phyloP scores from a whole-genome alignment of 192 early-diverging fungal species.

The Podochytrium sp. region DNA sequence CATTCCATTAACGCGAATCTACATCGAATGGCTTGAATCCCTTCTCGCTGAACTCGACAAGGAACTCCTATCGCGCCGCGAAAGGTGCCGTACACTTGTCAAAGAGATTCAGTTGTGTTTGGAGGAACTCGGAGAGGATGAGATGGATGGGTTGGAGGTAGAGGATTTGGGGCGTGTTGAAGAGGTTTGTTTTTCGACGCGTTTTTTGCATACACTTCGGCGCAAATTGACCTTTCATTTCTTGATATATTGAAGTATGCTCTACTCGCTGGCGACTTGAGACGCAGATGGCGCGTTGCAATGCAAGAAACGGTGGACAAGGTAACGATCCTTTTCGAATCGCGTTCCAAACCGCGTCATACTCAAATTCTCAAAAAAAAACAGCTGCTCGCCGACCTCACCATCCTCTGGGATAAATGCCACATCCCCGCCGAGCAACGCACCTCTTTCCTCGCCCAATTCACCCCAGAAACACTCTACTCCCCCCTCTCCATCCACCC shows the following conservation, averaged over 20 bases:
- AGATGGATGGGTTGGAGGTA: slow-evolving; percentile 2
- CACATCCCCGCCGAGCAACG: slow-evolving; percentile 27
- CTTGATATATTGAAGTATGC: slow-evolving; percentile 28
- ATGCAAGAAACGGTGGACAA: slow-evolving; percentile 43
- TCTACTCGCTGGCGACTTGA: slow-evolving; percentile 33
- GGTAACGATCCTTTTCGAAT: slow-evolving; percentile 19
- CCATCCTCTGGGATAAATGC: slow-evolving; percentile 44
- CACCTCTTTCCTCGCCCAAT: slow-evolving; percentile 7
- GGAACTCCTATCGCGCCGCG: neutral
- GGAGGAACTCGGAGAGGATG: slow-evolving; percentile 33
- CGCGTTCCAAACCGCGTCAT: too few species aligned
- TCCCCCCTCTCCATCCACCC: slow-evolving; percentile 26
- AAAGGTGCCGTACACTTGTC: neutral
- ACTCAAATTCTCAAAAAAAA: neutral
- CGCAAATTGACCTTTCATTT: neutral
- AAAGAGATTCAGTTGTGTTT: slow-evolving; percentile 42
- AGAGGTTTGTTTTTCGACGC: slow-evolving; percentile 13
- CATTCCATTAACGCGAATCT: slow-evolving; percentile 7
- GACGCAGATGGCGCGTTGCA: slow-evolving; percentile 31
- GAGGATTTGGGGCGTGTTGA: slow-evolving; percentile 31
- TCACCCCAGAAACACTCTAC: slow-evolving; percentile 1
- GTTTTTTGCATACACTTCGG: neutral
- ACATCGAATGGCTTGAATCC: slow-evolving; percentile 6
- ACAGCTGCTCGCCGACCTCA: slow-evolving; percentile 29
- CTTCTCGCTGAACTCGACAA: neutral